phyloP scores from a whole-genome alignment of 495 filamentous ascomycete species.

The Hypomontagnella submonticulosa region DNA sequence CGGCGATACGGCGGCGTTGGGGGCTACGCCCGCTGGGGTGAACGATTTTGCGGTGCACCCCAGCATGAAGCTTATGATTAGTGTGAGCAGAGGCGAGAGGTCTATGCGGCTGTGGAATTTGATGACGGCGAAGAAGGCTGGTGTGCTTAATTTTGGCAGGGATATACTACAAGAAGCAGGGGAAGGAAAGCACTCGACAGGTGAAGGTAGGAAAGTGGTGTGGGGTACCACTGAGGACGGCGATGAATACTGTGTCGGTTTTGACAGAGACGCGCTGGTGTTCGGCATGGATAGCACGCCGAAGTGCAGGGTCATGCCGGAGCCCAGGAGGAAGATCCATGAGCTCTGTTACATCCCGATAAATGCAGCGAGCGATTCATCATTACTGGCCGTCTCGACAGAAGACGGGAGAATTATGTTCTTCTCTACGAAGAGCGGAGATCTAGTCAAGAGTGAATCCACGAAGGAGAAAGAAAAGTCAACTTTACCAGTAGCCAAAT shows the following conservation, averaged over 20 bases:
- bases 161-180: slow-evolving; percentile 74
- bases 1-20: slow-evolving; percentile 89
- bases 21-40: slow-evolving; percentile 85
- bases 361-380: slow-evolving; percentile 55
- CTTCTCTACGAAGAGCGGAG: slow-evolving; percentile 70
- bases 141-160: slow-evolving; percentile 83
- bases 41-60: slow-evolving; percentile 97
- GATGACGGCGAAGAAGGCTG: slow-evolving; percentile 94
- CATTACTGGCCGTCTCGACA: slow-evolving; percentile 81
- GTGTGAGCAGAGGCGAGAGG: slow-evolving; percentile 85
- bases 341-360: slow-evolving; percentile 75
- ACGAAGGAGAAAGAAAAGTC: slow-evolving; percentile 44
- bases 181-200: slow-evolving; percentile 78
- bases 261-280: slow-evolving; percentile 85
- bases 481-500: slow-evolving; percentile 61
- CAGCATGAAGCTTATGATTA: slow-evolving; percentile 94
- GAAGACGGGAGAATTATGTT: slow-evolving; percentile 92
- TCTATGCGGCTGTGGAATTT: slow-evolving; percentile 97
- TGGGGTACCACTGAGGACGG: slow-evolving; percentile 76
- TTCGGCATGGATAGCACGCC: slow-evolving; percentile 90
- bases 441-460: slow-evolving; percentile 41
- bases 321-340: slow-evolving; percentile 80
- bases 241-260: slow-evolving; percentile 88
- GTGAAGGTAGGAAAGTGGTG: slow-evolving; percentile 84
- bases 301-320: slow-evolving; percentile 74